Evolutionary conservation across 257 asterid species (phyloP).

Genomic region (Petunia axillaris): DNA sequence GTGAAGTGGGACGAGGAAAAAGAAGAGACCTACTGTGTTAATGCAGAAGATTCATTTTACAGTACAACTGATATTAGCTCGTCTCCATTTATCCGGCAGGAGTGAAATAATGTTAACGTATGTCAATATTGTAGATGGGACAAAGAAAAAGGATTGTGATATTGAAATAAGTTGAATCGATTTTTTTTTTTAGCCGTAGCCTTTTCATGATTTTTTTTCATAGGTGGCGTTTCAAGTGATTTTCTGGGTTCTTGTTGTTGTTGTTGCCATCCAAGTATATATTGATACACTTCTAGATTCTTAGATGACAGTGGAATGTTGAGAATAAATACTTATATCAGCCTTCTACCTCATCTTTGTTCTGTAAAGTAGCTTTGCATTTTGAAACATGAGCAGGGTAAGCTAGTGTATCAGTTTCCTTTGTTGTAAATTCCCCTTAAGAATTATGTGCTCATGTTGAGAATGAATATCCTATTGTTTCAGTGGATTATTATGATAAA

Average conservation of each 20-base stretch:
- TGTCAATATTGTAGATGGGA: slow-evolving; percentile 44
- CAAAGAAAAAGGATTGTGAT: slow-evolving; percentile 30
- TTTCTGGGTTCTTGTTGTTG: background rate
- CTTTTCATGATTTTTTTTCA: slow-evolving; percentile 3
- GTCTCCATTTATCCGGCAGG: slow-evolving; percentile 53
- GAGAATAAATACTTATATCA: background rate
- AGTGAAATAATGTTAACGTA: slow-evolving; percentile 24
- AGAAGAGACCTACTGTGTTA: slow-evolving; percentile 56
- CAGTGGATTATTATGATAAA: too few species aligned
- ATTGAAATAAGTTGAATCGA: slow-evolving; percentile 7
- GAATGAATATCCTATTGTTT: background rate
- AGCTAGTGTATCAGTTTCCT: too few species aligned
- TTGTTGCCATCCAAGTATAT: background rate
- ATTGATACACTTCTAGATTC: background rate
- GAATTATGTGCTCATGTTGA: background rate
- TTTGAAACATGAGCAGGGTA: background rate
- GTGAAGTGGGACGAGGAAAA: slow-evolving; percentile 93
- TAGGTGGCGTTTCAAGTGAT: slow-evolving; percentile 17
- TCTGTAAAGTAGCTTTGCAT: background rate
- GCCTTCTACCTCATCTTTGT: background rate
- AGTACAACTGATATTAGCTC: slow-evolving; percentile 91
- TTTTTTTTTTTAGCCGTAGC: background rate
- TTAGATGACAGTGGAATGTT: background rate
- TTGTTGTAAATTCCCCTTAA: too few species aligned
- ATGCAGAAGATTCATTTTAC: slow-evolving; percentile 80